Conservation (phyloP, 2,329 filamentous ascomycete genomes). For the Sarocladiaceae sp. region DNA sequence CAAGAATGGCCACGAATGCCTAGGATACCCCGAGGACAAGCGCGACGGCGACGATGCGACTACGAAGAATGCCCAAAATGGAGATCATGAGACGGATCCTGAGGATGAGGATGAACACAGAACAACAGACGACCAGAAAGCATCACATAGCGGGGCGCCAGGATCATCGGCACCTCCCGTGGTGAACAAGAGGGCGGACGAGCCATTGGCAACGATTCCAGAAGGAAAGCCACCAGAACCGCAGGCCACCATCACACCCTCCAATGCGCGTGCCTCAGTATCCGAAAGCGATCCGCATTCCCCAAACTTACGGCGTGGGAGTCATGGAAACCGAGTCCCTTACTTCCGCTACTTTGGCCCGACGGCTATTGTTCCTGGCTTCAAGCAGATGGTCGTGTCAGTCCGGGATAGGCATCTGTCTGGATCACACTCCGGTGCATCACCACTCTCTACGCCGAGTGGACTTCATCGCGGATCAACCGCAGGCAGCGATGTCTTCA, state of each 20-base stretch:
- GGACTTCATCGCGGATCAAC: slow-evolving; percentile 31
- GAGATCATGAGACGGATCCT: slow-evolving; percentile 23
- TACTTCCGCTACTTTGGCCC: slow-evolving; percentile 90
- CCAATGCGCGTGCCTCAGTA: neutral
- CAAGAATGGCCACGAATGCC: slow-evolving; percentile 63
- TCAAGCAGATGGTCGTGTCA: slow-evolving; percentile 86
- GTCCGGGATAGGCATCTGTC: slow-evolving; percentile 61
- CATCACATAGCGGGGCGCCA: slow-evolving; percentile 1
- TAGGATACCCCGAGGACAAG: slow-evolving; percentile 58
- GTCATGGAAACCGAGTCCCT: slow-evolving; percentile 57
- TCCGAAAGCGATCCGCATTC: slow-evolving; percentile 5
- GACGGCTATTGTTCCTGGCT: slow-evolving; percentile 84
- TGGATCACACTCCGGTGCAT: slow-evolving; percentile 50
- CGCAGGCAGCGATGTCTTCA: slow-evolving; percentile 32
- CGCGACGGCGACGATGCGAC: slow-evolving; percentile 29
- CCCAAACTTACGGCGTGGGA: slow-evolving; percentile 25
- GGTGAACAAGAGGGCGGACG: neutral
- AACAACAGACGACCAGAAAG: slow-evolving; percentile 14
- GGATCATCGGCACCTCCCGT: neutral
- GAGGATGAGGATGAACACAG: slow-evolving; percentile 25
- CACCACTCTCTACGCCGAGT: slow-evolving; percentile 37
- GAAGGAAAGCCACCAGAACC: neutral
- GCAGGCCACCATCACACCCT: neutral
- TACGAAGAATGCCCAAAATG: slow-evolving; percentile 17
- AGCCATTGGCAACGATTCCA: neutral